Evolutionary conservation across 805 yeast genomes (phyloP), one percentile per base, ranked within the genome.

Genomic region (Sugiyamaella lignohabitans): DNA sequence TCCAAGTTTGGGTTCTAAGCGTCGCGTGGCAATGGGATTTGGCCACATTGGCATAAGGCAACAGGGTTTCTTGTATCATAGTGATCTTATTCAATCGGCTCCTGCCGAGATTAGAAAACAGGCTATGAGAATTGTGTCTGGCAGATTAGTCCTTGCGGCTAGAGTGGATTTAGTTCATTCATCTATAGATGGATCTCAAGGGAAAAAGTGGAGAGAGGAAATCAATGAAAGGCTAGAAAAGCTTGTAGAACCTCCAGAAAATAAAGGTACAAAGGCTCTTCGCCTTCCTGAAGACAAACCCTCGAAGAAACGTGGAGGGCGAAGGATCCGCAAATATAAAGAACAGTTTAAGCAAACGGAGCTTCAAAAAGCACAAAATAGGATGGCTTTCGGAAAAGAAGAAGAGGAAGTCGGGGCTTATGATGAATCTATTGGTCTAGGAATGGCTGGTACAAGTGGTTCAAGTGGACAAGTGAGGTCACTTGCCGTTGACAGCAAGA

Each of bases 261-360:
- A 71, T 17, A 66, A 68, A 17, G 75, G 73, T 1, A 69, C 75
- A 14, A 80, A 79, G 49, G 82, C 89, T 0, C 73, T 88, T 42
- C 87, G 87, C 0, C 63, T 80, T 4, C 97, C 96, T 0, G 70
- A 77, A 16, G 96, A 88, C 46, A 74, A 73, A 46, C 78, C 80
- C 42, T 80, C 91, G 3, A 86, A 87, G 65, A 85, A 82, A 55
- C 72, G 98, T 56, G 97, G 94, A 1, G 98, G 98, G 0, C 70
- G 80, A 53, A 68, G 91, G 47, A 74, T 84, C 55, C 72, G 95
- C 43, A 88, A 87, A 63, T 75, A 79, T 68, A 87, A 86, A 62
- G 85, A 87, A 59, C 80, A 85, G 59, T 81, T 83, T 65, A 82
- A 81, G 57, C 74, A 84, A 73, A 82, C 95, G 0, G 95, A 88